Evolutionary conservation across 2,329 filamentous ascomycete species (phyloP).

Genomic region (Mycocentrospora acerina): DNA sequence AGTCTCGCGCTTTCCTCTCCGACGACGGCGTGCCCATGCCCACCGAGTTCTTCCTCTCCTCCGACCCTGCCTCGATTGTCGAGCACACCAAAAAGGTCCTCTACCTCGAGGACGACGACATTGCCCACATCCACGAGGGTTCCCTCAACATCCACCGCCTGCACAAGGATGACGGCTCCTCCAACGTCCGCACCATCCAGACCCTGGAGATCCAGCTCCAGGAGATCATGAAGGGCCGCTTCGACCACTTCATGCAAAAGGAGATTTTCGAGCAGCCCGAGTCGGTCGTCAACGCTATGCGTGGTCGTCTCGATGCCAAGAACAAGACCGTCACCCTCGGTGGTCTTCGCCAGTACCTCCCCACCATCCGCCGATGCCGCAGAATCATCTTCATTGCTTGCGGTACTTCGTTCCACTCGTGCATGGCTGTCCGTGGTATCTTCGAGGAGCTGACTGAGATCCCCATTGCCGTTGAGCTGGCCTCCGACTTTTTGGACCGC

Average conservation of each 20-base stretch:
- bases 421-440: conserved; percentile 97
- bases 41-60: conserved; percentile 98
- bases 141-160: conserved; percentile 98
- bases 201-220: conserved; percentile 98
- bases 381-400: conserved; percentile 99
- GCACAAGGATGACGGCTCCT: conserved; percentile 93
- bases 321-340: conserved; percentile 96
- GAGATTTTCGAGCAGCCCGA: conserved; percentile 99
- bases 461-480: conserved; percentile 93
- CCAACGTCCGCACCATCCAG: conserved; percentile 97
- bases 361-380: conserved; percentile 92
- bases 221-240: conserved; percentile 99
- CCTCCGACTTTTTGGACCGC: conserved; percentile 96
- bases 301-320: conserved; percentile 89
- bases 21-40: conserved; percentile 98
- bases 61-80: conserved; percentile 95
- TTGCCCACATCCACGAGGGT: conserved; percentile 98
- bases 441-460: conserved; percentile 99
- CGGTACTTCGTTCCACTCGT: conserved; percentile 97
- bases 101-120: conserved; percentile 99
- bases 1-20: conserved; percentile 97
- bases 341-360: conserved; percentile 93
- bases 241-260: conserved; percentile 99
- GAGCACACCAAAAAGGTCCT: conserved; percentile 99
- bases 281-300: conserved; percentile 99